phyloP scores from a whole-genome alignment of 495 filamentous ascomycete genomes.

The Aspergillus bertholletiae region DNA sequence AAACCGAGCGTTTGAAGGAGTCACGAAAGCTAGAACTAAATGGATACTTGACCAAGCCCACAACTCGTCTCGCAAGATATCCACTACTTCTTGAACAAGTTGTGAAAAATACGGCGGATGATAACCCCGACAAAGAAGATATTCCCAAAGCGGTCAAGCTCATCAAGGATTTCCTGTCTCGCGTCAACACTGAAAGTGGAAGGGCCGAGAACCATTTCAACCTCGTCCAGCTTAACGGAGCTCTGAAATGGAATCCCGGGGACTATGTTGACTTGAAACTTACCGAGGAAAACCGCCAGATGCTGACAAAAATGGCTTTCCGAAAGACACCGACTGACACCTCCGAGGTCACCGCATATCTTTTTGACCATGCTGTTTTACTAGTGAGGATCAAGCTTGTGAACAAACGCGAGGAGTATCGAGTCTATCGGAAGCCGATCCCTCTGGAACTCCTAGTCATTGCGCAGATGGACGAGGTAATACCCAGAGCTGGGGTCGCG shows the following conservation, averaged over 20 bases:
- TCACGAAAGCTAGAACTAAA: conserved; percentile 96
- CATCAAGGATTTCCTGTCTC: conserved; percentile 81
- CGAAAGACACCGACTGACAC: conserved; percentile 88
- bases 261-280: conserved; percentile 93
- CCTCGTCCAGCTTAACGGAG: conserved; percentile 81
- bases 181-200: conserved; percentile 92
- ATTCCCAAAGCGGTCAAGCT: conserved; percentile 80
- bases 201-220: conserved; percentile 99
- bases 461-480: conserved; percentile 92
- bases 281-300: conserved; percentile 86
- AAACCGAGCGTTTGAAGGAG: conserved; percentile 93
- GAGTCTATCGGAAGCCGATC: conserved; percentile 93
- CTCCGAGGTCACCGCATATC: conserved; percentile 85
- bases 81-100: conserved; percentile 92
- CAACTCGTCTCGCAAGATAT: conserved; percentile 92
- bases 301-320: conserved; percentile 86
- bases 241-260: conserved; percentile 80
- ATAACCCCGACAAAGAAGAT: conserved; percentile 84
- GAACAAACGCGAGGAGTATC: conserved; percentile 91
- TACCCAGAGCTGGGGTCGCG: conserved; percentile 71
- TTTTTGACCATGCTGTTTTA: conserved; percentile 94
- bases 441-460: conserved; percentile 92
- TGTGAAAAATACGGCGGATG: conserved; percentile 79
- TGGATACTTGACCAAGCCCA: conserved; percentile 97
- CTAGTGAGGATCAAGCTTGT: conserved; percentile 83